Evolutionary conservation across 805 yeast genomes (phyloP).

Genomic region (Candida bentonensis): DNA sequence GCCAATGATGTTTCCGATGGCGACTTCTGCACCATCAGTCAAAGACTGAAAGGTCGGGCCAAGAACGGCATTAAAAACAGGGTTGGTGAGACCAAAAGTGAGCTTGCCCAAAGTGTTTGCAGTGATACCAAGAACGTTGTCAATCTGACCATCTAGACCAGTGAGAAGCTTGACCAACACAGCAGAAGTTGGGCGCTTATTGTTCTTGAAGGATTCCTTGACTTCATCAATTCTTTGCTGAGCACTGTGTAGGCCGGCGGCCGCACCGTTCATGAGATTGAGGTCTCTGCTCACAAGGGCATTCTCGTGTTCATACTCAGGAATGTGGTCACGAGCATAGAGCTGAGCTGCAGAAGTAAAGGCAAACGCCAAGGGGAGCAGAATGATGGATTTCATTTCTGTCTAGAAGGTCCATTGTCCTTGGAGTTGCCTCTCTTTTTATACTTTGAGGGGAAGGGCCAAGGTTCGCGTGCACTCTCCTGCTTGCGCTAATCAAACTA

Average conservation of each 20-base stretch:
- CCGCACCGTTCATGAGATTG: conserved; percentile 4
- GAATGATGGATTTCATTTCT: neutral
- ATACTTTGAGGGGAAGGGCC: no score
- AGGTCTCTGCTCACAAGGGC: neutral
- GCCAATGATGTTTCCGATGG: conserved; percentile 15
- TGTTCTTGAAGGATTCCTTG: neutral
- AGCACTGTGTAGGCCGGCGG: conserved; percentile 10
- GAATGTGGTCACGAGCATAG: neutral
- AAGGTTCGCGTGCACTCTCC: neutral
- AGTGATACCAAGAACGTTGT: conserved; percentile 13
- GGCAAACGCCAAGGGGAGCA: neutral
- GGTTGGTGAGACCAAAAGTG: conserved; percentile 10
- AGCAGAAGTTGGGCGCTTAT: conserved; percentile 7
- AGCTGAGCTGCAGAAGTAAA: neutral
- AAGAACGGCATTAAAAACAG: conserved; percentile 10
- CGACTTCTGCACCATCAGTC: conserved; percentile 21
- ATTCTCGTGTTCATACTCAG: neutral
- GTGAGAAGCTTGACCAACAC: conserved; percentile 12
- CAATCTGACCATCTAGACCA: conserved; percentile 22
- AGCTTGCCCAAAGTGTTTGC: neutral
- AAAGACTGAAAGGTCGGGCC: conserved; percentile 21
- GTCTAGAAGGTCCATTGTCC: no score
- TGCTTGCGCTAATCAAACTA: neutral
- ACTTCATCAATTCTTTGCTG: conserved; percentile 8
- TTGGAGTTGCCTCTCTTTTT: no score